phyloP scores from a whole-genome alignment of 2,329 filamentous ascomycete species.

The Ceratocystis albifundus region DNA sequence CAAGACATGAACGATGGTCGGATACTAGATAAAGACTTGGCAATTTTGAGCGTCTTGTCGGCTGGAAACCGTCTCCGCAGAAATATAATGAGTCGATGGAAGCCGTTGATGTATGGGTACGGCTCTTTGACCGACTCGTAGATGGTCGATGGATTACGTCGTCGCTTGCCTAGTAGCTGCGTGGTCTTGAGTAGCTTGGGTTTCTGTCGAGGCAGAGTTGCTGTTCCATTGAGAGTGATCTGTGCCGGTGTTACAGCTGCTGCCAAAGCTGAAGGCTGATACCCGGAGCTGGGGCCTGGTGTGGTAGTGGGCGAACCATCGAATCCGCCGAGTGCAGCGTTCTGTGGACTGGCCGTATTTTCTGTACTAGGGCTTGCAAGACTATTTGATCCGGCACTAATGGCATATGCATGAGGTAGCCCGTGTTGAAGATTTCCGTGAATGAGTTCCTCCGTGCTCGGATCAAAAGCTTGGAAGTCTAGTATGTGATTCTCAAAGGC shows the following conservation, averaged over 20 bases:
- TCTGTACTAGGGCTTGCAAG: conserved; percentile 54
- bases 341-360: conserved; percentile 49
- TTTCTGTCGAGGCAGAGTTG: conserved; percentile 33
- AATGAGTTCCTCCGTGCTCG: conserved; percentile 37
- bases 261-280: conserved; percentile 29
- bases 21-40: conserved; percentile 77
- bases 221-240: conserved; percentile 26
- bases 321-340: conserved; percentile 36
- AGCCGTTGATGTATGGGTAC: conserved; percentile 81
- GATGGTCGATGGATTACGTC: conserved; percentile 66
- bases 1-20: conserved; percentile 88
- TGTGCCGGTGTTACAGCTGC: conserved; percentile 23
- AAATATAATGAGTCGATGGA: conserved; percentile 75
- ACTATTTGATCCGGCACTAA: conserved; percentile 50
- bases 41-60: conserved; percentile 68
- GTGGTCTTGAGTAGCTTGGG: conserved; percentile 29
- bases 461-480: conserved; percentile 44
- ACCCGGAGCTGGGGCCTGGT: conserved; percentile 12
- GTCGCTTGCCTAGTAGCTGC: conserved; percentile 44
- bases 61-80: conserved; percentile 67
- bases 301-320: conserved; percentile 38
- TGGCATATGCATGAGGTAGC: conserved; percentile 53
- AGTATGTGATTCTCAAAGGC: conserved; percentile 42
- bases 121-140: conserved; percentile 85
- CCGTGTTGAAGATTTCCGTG: conserved; percentile 51